These are phyloP conservation scores for Fragaria vesca DNA, from an alignment of 306 rosid species.

Conservation along the genomic window DNA sequence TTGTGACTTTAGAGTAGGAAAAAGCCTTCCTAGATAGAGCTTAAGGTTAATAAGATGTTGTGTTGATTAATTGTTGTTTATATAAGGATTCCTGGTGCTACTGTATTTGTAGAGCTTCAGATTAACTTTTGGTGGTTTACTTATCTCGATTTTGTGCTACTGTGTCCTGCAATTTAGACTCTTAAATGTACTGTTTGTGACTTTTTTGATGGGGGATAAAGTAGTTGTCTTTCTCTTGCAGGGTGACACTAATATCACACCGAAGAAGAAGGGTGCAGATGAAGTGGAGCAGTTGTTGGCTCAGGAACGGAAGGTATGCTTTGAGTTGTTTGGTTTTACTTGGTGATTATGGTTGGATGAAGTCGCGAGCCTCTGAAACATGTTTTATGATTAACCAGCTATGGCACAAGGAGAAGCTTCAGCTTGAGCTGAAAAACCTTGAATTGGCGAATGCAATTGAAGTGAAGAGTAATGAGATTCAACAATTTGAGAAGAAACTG, in stretches of 20 bases:
- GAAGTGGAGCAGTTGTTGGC: not conserved
- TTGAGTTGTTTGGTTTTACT: not conserved
- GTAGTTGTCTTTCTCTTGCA: not conserved
- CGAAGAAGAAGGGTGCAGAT: not conserved
- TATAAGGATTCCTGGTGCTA: not conserved
- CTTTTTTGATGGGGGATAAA: not conserved
- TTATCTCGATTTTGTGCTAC: not conserved
- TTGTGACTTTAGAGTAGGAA: not conserved
- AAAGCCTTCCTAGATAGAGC: not conserved
- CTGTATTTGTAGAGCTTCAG: too few relatives aligned
- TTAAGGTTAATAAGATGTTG: not conserved
- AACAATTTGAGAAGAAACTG: not conserved
- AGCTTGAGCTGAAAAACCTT: conserved; percentile 2
- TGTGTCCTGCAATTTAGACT: not conserved
- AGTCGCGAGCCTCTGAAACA: not conserved
- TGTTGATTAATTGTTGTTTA: not conserved
- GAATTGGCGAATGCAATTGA: not conserved
- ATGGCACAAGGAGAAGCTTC: not conserved
- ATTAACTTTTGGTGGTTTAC: not conserved
- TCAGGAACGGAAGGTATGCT: not conserved
- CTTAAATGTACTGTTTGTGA: not conserved
- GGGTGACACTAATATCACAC: not conserved
- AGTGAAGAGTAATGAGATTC: not conserved
- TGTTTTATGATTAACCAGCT: not conserved
- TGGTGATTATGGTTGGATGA: not conserved